Percentiles rank a stretch among this genome's conserved stretches.
Conservation (phyloP, 306 rosid genomes). For the Acacia confusa region DNA sequence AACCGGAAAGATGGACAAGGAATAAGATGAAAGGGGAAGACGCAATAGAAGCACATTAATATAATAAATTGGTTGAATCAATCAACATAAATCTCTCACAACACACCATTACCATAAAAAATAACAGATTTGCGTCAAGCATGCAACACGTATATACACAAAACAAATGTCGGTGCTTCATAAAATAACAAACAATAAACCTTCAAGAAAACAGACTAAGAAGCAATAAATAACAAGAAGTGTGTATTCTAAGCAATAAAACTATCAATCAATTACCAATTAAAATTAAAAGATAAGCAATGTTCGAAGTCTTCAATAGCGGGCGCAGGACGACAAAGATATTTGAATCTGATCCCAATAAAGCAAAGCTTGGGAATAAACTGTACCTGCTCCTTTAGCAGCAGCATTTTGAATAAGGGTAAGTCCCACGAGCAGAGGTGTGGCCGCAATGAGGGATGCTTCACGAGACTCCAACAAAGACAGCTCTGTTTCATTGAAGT, state of each 20-base stretch:
- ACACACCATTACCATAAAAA: neutral
- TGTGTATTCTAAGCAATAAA: conserved; percentile 10
- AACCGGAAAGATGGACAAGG: neutral
- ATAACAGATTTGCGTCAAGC: conserved; percentile 5
- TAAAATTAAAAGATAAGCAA: conserved; percentile 6
- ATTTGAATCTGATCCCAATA: neutral
- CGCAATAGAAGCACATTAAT: neutral
- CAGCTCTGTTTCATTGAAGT: conserved; percentile 63
- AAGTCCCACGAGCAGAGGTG: conserved; percentile 64
- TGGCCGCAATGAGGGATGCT: conserved; percentile 31
- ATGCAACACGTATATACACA: neutral
- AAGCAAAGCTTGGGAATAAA: conserved; percentile 8
- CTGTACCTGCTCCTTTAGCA: conserved; percentile 81
- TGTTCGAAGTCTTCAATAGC: neutral
- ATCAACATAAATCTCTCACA: neutral
- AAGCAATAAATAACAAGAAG: neutral
- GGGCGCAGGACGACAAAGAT: neutral
- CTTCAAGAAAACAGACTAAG: neutral
- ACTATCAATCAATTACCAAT: neutral
- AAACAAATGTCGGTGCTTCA: neutral
- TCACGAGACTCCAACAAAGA: conserved; percentile 56
- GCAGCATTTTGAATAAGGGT: conserved; percentile 78
- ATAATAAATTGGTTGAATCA: neutral
- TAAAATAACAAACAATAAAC: neutral
- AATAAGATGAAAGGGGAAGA: neutral